These are phyloP conservation scores for Leishmania lainsoni DNA, from an alignment of 208 protist species.

Conservation along the genomic window DNA sequence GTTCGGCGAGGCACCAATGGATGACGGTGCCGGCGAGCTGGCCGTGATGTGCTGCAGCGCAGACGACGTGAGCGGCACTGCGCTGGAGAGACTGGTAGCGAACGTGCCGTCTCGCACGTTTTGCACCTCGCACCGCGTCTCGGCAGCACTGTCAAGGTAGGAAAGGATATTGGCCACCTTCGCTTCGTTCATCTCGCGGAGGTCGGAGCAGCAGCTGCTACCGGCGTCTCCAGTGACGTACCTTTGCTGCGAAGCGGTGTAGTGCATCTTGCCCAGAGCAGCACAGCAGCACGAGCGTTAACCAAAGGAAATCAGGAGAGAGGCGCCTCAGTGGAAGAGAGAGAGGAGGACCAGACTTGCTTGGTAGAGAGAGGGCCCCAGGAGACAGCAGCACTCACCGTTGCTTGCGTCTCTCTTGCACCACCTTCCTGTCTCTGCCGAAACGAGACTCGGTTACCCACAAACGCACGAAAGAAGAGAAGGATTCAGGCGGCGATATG, in stretches of 20 bases:
- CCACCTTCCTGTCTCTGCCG: slow-evolving; percentile 6
- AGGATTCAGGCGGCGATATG: background rate
- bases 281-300: background rate
- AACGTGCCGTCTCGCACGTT: slow-evolving; percentile 15
- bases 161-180: slow-evolving; percentile 87
- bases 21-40: slow-evolving; percentile 22
- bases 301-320: background rate
- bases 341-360: background rate
- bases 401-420: background rate
- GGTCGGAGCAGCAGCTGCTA: slow-evolving; percentile 76
- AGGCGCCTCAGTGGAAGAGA: background rate
- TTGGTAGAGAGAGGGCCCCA: background rate
- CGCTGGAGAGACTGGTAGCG: slow-evolving; percentile 21
- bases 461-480: too few species aligned
- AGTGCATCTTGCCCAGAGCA: background rate
- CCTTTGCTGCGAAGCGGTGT: slow-evolving; percentile 9
- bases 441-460: background rate
- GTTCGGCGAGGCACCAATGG: slow-evolving; percentile 3
- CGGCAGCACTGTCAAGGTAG: slow-evolving; percentile 57
- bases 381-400: background rate
- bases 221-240: slow-evolving; percentile 1
- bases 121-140: background rate
- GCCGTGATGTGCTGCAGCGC: slow-evolving; percentile 38
- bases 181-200: slow-evolving; percentile 88
- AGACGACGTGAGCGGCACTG: slow-evolving; percentile 37